Evolutionary conservation across 2,329 filamentous ascomycete species (phyloP).

Genomic region (Grosmannia huntii): DNA sequence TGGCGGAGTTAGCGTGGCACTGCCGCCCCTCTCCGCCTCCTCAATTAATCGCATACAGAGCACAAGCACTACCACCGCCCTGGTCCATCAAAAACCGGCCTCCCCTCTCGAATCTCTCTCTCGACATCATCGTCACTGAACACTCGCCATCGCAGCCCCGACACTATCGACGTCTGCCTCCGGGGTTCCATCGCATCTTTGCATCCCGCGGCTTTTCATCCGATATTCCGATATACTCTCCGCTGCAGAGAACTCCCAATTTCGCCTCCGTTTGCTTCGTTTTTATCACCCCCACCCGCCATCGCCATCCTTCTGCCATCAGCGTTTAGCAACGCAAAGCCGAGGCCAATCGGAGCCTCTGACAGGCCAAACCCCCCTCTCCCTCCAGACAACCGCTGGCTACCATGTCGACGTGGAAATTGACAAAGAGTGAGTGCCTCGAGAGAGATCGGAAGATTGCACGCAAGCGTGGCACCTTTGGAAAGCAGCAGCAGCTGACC

Average conservation of each 20-base stretch:
- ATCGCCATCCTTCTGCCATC: background rate
- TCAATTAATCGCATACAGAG: conserved; percentile 2
- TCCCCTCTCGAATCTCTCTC: background rate
- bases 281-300: background rate
- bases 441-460: background rate
- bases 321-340: background rate
- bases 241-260: background rate
- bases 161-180: background rate
- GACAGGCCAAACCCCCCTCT: background rate
- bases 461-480: background rate
- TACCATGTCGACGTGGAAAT: conserved; percentile 47
- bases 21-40: background rate
- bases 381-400: background rate
- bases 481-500: background rate
- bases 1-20: background rate
- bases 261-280: background rate
- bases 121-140: background rate
- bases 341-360: background rate
- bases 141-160: background rate
- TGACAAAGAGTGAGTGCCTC: conserved; percentile 53
- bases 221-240: background rate
- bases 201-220: background rate
- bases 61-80: background rate
- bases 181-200: background rate
- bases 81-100: background rate